Evolutionary conservation across 164 flowering plant species (phyloP).

Genomic region (Kingdonia uniflora): DNA sequence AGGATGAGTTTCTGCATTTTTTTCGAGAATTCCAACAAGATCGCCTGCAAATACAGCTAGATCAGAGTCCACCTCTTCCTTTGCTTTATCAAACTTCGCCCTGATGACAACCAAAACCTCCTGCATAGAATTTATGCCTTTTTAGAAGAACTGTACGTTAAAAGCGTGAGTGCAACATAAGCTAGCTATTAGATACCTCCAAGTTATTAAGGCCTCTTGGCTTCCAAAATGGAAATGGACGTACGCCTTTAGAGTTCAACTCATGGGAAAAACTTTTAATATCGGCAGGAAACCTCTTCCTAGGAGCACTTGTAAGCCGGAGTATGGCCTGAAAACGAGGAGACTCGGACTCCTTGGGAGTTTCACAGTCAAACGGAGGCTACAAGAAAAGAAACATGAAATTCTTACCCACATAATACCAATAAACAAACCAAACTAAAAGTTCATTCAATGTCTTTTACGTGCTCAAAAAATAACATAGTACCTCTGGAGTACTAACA

Average conservation of each 20-base stretch:
- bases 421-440: neutral
- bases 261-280: slow-evolving; percentile 99
- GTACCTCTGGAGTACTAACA: slow-evolving; percentile 67
- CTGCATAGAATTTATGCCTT: slow-evolving; percentile 24
- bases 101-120: slow-evolving; percentile 78
- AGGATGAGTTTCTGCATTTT: slow-evolving; percentile 85
- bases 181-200: slow-evolving; percentile 43
- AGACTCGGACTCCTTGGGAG: slow-evolving; percentile 98
- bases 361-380: slow-evolving; percentile 75
- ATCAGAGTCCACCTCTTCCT: slow-evolving; percentile 98
- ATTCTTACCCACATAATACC: neutral
- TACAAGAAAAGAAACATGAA: slow-evolving; percentile 17
- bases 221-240: slow-evolving; percentile 97
- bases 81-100: slow-evolving; percentile 92
- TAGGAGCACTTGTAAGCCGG: slow-evolving; percentile 92
- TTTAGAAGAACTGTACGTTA: no score
- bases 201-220: slow-evolving; percentile 85
- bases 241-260: slow-evolving; percentile 93
- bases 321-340: slow-evolving; percentile 99
- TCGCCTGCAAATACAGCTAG: slow-evolving; percentile 94
- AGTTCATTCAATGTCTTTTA: neutral
- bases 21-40: slow-evolving; percentile 79
- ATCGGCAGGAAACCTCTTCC: slow-evolving; percentile 83
- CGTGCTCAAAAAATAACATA: slow-evolving; percentile 5
- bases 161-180: no score